Conservation (phyloP, 495 filamentous ascomycete species). For the Talaromyces nanjingensis region DNA sequence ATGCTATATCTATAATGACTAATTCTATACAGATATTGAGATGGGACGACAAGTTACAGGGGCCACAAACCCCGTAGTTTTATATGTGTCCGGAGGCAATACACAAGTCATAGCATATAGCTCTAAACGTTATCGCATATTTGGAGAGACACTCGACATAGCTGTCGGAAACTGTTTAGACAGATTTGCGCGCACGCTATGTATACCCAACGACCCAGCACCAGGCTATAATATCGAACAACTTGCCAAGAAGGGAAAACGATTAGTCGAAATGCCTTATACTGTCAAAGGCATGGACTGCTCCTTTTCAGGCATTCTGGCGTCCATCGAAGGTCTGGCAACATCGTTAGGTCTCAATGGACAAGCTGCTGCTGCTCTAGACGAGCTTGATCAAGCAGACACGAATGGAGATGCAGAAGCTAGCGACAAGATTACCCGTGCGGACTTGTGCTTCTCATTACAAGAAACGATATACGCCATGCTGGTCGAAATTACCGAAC, state of each 20-base stretch:
- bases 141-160: constrained; percentile 95
- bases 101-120: constrained; percentile 98
- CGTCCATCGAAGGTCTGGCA: constrained; percentile 71
- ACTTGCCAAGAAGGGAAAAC: constrained; percentile 70
- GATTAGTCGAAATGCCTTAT: constrained; percentile 84
- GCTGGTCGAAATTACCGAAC: constrained; percentile 97
- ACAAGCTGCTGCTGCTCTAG: constrained; percentile 27
- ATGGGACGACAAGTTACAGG: constrained; percentile 95
- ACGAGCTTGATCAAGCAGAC: constrained; percentile 29
- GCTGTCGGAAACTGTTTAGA: constrained; percentile 97
- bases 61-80: constrained; percentile 83
- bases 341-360: constrained; percentile 46
- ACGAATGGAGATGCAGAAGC: constrained; percentile 14
- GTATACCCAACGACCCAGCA: constrained; percentile 90
- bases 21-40: constrained; percentile 61
- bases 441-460: constrained; percentile 86
- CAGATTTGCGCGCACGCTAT: constrained; percentile 83
- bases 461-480: constrained; percentile 95
- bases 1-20: not conserved
- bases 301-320: constrained; percentile 87
- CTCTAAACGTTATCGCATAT: constrained; percentile 89
- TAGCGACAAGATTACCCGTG: constrained; percentile 56
- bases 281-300: constrained; percentile 98
- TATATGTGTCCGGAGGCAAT: constrained; percentile 96
- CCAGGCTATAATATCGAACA: constrained; percentile 98